Base-by-base conservation (phyloP, 768 basidiomycete species). In the Suillus fuscotomentosus region DNA sequence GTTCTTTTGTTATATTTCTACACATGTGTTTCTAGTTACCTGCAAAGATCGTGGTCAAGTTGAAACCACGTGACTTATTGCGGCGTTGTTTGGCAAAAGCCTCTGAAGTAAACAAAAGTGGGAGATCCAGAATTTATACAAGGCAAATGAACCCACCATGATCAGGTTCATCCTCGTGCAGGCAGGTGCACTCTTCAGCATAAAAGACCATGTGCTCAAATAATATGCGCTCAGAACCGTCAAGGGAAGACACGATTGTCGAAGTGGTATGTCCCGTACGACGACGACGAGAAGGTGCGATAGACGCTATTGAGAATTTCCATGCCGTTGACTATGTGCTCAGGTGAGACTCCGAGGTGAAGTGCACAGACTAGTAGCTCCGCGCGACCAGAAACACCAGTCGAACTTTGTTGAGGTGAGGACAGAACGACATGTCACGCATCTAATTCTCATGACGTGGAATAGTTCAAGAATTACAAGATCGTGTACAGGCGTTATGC, bases 221-320 rank as follows among this genome's bases (percentile, higher is more conserved):
- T 55, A 51, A 67, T 55, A 50, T 61, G 31, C 24, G 41, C 24
- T 39, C 51, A 99, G 95, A 99, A 99, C 75, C 88, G 97, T 47
- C 97, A 99, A 80, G 97, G 97, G 20, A 99, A 99, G 81, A 99
- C 97, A 3, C 84, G 97, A 63, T 77, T 99, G 59, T 95, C 94
- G 11, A 99, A 99, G 78, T 99, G 97, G 97, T 99, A 99, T 80
- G 94, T 94, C 34, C 97, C 97, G 1, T 99, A 95, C 70, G 96
- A 98, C 70, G 97, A 99, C 73, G 97, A 99, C 70, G 97, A 99
- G 83, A 99, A 99, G 89, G 94, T 94, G 59, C 55, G 76, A 42
- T 64, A 14, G 54, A 39, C 7, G 27, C n/a, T 36, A 43, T 53
- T 47, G 31, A 4, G 20, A 38, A 56, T 7, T 47, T 31, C 14